phyloP scores from a whole-genome alignment of 164 flowering plant species.

The Chloranthus sessilifolius region DNA sequence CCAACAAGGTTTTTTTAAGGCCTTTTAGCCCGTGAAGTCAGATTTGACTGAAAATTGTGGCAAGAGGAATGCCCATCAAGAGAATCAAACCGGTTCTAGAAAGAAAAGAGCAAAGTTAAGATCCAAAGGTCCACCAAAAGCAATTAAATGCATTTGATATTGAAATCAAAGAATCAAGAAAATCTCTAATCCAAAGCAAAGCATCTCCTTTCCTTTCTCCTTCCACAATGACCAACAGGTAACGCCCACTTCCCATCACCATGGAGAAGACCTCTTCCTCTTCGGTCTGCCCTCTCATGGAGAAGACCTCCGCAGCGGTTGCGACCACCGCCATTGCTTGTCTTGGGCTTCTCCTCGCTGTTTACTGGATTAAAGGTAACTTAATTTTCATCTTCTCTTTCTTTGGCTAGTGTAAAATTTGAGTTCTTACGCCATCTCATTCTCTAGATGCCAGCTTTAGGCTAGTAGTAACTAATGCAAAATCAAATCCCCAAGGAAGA shows the following conservation, averaged over 20 bases:
- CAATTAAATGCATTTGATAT: background rate
- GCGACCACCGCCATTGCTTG: background rate
- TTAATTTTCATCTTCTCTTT: background rate
- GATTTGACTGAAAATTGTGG: too few species aligned
- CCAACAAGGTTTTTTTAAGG: too few species aligned
- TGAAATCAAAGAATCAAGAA: constrained; percentile 6
- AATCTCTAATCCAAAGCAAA: constrained; percentile 16
- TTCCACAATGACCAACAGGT: background rate
- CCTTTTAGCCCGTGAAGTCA: too few species aligned
- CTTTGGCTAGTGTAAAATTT: background rate
- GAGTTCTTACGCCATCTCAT: too few species aligned
- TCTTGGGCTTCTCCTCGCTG: background rate
- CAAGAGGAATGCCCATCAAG: too few species aligned
- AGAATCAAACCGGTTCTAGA: too few species aligned
- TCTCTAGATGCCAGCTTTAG: too few species aligned
- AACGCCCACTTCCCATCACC: constrained; percentile 1
- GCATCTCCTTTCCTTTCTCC: constrained; percentile 11
- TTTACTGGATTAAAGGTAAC: constrained; percentile 7
- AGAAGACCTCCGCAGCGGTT: background rate
- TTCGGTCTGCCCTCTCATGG: background rate
- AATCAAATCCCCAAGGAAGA: too few species aligned
- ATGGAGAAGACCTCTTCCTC: constrained; percentile 5
- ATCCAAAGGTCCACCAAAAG: constrained; percentile 4
- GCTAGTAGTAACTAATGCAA: too few species aligned
- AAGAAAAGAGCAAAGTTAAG: too few species aligned